Evolutionary conservation across 192 early-diverging fungal species (phyloP).

Genomic region (Umbelopsis ramanniana): DNA sequence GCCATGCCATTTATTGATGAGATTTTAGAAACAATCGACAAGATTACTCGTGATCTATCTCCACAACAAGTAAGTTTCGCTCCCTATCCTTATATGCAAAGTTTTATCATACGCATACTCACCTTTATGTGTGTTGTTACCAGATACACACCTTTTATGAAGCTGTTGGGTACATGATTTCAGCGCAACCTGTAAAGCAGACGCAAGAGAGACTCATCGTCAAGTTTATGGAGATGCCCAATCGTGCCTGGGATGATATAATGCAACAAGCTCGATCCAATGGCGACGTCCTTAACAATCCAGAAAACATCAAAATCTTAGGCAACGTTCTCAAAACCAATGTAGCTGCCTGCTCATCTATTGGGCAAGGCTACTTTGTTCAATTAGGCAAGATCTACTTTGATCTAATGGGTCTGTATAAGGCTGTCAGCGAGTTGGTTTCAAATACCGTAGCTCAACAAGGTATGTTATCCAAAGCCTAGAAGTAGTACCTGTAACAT

Average conservation of each 20-base stretch:
- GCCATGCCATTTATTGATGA: conserved; percentile 94
- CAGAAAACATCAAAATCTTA: conserved; percentile 87
- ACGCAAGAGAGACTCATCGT: conserved; percentile 83
- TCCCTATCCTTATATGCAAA: not conserved
- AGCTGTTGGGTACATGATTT: conserved; percentile 97
- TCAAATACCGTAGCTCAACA: conserved; percentile 75
- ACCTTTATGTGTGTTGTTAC: not conserved
- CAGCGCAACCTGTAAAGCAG: conserved; percentile 82
- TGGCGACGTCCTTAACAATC: conserved; percentile 70
- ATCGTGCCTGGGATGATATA: conserved; percentile 82
- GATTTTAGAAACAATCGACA: conserved; percentile 80
- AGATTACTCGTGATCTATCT: conserved; percentile 87
- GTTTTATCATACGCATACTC: no score
- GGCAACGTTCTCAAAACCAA: conserved; percentile 96
- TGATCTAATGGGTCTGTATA: conserved; percentile 92
- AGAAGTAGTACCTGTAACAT: not conserved
- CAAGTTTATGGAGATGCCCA: conserved; percentile 89
- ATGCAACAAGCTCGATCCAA: conserved; percentile 74
- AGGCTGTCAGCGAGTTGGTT: conserved; percentile 84
- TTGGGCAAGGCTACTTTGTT: conserved; percentile 85
- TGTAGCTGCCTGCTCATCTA: conserved; percentile 85
- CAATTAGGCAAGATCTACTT: conserved; percentile 92
- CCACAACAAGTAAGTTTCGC: conserved; percentile 73
- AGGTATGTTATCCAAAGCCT: conserved; percentile 43
- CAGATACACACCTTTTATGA: conserved; percentile 97